Percentiles rank a stretch among this genome's conserved stretches.
These are phyloP conservation scores for Didymella segeticola DNA, from an alignment of 2,329 filamentous ascomycete species.

Conservation along the genomic window DNA sequence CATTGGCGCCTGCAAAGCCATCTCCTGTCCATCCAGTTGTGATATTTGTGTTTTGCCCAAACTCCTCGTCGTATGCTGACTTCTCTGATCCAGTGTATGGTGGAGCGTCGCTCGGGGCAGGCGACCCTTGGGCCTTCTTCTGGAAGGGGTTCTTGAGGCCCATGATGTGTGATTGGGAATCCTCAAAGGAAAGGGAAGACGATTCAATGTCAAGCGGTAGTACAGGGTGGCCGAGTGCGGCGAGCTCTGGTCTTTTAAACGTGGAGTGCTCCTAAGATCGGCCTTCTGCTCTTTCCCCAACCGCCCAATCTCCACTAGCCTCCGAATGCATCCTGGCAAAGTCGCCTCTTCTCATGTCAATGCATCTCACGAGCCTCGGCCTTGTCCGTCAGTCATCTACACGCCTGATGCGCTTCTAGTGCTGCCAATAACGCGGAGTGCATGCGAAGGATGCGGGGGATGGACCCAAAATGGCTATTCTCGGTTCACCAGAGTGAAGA, in stretches of 20 bases:
- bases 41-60: slow-evolving; percentile 33
- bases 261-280: slow-evolving; percentile 36
- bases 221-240: slow-evolving; percentile 16
- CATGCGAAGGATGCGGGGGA: slow-evolving; percentile 32
- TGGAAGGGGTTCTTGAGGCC: slow-evolving; percentile 31
- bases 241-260: slow-evolving; percentile 28
- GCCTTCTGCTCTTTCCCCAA: slow-evolving; percentile 27
- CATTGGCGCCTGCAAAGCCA: slow-evolving; percentile 28
- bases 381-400: slow-evolving; percentile 3
- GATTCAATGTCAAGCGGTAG: slow-evolving; percentile 5
- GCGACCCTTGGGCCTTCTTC: slow-evolving; percentile 28
- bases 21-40: slow-evolving; percentile 36
- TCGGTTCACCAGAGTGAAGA: slow-evolving; percentile 21
- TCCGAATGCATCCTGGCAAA: slow-evolving; percentile 30
- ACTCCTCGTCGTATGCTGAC: slow-evolving; percentile 26
- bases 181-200: neutral
- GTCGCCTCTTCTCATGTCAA: slow-evolving; percentile 25
- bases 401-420: slow-evolving; percentile 15
- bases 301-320: slow-evolving; percentile 32
- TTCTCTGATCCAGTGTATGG: slow-evolving; percentile 31
- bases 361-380: slow-evolving; percentile 16
- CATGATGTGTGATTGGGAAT: slow-evolving; percentile 22
- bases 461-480: slow-evolving; percentile 25
- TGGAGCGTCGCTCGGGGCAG: slow-evolving; percentile 16
- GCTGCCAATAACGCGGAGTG: slow-evolving; percentile 28